Evolutionary conservation across 139 green algal species (phyloP).

Genomic region (Haematococcus sp.): DNA sequence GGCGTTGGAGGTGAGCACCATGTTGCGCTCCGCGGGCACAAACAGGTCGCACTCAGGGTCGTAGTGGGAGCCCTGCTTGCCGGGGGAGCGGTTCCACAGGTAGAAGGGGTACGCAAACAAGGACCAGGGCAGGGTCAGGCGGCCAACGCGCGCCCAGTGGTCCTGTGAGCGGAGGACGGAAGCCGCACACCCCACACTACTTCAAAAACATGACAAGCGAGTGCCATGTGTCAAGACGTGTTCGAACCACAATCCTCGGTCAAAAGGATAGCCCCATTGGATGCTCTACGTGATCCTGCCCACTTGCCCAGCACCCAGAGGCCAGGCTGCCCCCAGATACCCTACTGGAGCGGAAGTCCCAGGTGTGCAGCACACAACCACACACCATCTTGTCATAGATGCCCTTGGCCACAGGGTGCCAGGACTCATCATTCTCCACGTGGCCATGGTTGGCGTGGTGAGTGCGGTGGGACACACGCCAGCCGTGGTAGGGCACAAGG

Average conservation of each 20-base stretch:
- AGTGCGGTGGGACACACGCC: conserved; percentile 89
- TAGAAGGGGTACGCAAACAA: conserved; percentile 95
- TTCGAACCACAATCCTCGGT: background rate
- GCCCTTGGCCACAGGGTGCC: conserved; percentile 77
- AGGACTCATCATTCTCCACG: conserved; percentile 96
- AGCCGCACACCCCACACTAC: background rate
- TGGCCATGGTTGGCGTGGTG: conserved; percentile 94
- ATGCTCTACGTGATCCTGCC: background rate
- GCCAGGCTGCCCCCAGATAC: too few relatives aligned
- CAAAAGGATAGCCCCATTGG: background rate
- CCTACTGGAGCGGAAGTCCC: too few relatives aligned
- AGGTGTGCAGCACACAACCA: background rate
- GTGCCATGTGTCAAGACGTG: background rate
- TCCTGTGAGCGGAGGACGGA: conserved; percentile 39
- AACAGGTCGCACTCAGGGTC: conserved; percentile 91
- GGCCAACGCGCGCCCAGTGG: conserved; percentile 55
- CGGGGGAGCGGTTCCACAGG: conserved; percentile 77
- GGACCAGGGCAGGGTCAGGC: conserved; percentile 70
- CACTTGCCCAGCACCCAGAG: too few relatives aligned
- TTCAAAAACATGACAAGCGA: background rate
- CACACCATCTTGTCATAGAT: conserved; percentile 57
- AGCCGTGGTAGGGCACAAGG: conserved; percentile 96
- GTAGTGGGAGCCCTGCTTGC: conserved; percentile 89
- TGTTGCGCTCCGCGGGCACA: conserved; percentile 40
- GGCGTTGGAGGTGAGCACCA: conserved; percentile 75